Percentiles rank a stretch among this genome's conserved stretches.
phyloP scores from a whole-genome alignment of 176 grass and related monocot species.

The Metroxylon sagu region DNA sequence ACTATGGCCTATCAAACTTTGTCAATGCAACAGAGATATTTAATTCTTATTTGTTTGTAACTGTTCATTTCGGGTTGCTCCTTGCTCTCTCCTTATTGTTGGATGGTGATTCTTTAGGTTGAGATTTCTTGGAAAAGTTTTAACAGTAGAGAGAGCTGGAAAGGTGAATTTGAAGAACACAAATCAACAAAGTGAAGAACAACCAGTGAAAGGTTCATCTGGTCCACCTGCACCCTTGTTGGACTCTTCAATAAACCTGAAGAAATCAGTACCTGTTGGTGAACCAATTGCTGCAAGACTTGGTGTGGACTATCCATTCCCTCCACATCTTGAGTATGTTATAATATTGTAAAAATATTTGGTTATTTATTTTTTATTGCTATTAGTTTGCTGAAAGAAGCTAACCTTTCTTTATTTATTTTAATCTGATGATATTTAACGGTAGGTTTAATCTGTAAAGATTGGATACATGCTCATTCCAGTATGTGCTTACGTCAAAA shows the following conservation, averaged over 20 bases:
- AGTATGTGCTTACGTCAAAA: too few relatives aligned
- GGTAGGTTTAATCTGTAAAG: too few relatives aligned
- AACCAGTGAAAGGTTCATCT: constrained; percentile 12
- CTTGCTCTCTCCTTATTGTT: constrained; percentile 9
- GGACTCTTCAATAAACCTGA: constrained; percentile 30
- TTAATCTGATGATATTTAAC: too few relatives aligned
- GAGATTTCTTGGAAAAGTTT: constrained; percentile 77
- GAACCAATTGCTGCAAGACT: constrained; percentile 75
- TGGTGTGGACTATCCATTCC: constrained; percentile 87
- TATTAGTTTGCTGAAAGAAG: too few relatives aligned
- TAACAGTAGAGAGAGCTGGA: constrained; percentile 61
- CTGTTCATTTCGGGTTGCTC: background rate
- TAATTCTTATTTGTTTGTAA: background rate
- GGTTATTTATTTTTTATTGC: too few relatives aligned
- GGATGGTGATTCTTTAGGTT: constrained; percentile 43
- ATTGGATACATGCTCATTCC: too few relatives aligned
- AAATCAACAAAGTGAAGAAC: constrained; percentile 33
- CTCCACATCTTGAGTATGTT: constrained; percentile 84
- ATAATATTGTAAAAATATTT: constrained; percentile 2
- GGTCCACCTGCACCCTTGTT: constrained; percentile 20
- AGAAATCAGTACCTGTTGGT: constrained; percentile 29
- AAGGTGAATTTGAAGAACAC: constrained; percentile 31
- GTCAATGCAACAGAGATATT: too few relatives aligned
- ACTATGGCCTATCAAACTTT: too few relatives aligned
- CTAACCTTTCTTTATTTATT: too few relatives aligned